phyloP scores from a whole-genome alignment of 139 green algal species.

The Coelastrella sp. region DNA sequence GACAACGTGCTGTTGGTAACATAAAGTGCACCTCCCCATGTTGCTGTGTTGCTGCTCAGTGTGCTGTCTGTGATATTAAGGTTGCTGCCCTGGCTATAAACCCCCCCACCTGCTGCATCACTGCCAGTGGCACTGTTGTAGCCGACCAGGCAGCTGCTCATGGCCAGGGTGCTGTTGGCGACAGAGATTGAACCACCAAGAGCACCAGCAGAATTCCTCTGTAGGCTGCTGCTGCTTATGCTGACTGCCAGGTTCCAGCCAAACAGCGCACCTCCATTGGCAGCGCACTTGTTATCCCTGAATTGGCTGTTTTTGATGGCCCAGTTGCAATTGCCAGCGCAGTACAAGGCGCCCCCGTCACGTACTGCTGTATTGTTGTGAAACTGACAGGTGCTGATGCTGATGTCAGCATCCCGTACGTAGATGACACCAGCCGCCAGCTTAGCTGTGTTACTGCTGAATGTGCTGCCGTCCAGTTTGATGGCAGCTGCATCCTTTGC shows the following conservation, averaged over 20 bases:
- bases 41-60: slow-evolving; percentile 14
- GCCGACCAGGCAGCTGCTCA: slow-evolving; percentile 11
- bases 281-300: slow-evolving; percentile 22
- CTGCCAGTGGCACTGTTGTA: slow-evolving; percentile 31
- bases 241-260: slow-evolving; percentile 33
- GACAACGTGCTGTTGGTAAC: slow-evolving; percentile 40
- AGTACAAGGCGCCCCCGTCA: slow-evolving; percentile 46
- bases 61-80: slow-evolving; percentile 11
- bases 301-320: slow-evolving; percentile 1
- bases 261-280: slow-evolving; percentile 44
- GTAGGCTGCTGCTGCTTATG: slow-evolving; percentile 15
- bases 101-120: slow-evolving; percentile 42
- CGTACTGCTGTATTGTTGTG: slow-evolving; percentile 17
- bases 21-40: slow-evolving; percentile 45
- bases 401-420: not conserved
- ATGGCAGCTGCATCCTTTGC: slow-evolving; percentile 7
- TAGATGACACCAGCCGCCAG: slow-evolving; percentile 47
- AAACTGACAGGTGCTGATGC: not conserved
- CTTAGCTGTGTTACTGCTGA: slow-evolving; percentile 42
- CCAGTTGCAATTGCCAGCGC: slow-evolving; percentile 39
- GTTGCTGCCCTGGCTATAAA: slow-evolving; percentile 39
- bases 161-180: slow-evolving; percentile 36
- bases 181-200: slow-evolving; percentile 42
- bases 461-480: not conserved
- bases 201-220: slow-evolving; percentile 14